Base-by-base conservation (phyloP, 176 grass and related monocot genomes). In the Raddia guianensis region DNA sequence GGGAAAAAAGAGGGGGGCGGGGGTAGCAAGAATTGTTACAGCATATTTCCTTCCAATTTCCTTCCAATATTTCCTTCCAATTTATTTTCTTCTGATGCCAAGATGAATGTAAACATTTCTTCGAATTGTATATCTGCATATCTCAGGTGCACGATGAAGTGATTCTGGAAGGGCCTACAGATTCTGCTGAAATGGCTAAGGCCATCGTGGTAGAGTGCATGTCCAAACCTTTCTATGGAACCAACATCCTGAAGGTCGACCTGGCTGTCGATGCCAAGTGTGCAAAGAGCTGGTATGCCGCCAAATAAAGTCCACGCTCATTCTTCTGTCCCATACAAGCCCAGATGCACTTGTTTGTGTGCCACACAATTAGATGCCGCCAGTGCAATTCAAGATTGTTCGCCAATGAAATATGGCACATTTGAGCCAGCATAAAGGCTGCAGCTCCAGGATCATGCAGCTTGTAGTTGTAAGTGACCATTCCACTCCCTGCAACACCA, bases 161-260 rank as follows among this genome's bases (percentile, higher is more conserved):
- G 68, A 94, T 94, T 68, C 72, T 94, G 69, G 89, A 94, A 75
- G 92, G 92, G 56, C 92, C 92, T 48, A 83, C 90, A 21, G 89
- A 95, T 68, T 91, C 92, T 62, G 87, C 92, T 68, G 92, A 91
- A 19, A 48, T 51, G 0, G 92, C 92, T 21, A 91, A 76, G 69
- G 74, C 92, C 21, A 89, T 94, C 74, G 87, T 97, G 12, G 83
- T 92, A 15, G 91, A 94, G 48, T 94, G 94, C 88, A 97, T 97
- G 91, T 92, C 89, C 9, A 97, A 94, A 37, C 94, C 94, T 57
- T 97, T 97, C 75, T 61, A 83, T 14, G 91, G 94, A 66, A 73
- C 71, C 21, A 97, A 97, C 72, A 70, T 88, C 79, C 86, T 97
- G 49, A 82, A 77, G 15, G 91, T 97, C 1, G 94, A 90, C 46